phyloP scores from a whole-genome alignment of 176 grass and related monocot genomes.

The Oropetium thomaeum region DNA sequence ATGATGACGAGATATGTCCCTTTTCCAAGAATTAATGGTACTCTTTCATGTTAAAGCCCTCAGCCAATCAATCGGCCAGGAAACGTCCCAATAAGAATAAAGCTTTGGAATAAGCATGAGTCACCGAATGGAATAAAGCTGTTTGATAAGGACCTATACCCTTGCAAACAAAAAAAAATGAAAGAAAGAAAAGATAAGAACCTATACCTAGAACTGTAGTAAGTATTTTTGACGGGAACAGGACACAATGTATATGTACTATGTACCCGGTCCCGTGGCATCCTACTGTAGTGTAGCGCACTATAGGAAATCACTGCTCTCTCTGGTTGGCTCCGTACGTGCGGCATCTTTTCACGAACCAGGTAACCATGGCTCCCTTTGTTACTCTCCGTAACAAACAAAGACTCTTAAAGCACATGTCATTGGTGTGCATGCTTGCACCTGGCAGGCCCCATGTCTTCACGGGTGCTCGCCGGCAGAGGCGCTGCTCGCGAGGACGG shows the following conservation, averaged over 20 bases:
- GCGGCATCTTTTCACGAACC: background rate
- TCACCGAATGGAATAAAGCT: too few species aligned
- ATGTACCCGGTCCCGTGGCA: background rate
- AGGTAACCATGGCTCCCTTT: background rate
- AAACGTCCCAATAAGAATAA: too few species aligned
- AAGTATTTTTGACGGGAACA: background rate
- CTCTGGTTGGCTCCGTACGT: background rate
- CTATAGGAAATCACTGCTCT: background rate
- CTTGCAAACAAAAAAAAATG: too few species aligned
- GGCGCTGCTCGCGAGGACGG: background rate
- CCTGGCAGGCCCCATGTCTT: slow-evolving; percentile 25
- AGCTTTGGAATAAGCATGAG: too few species aligned
- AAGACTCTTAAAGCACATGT: background rate
- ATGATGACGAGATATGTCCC: too few species aligned
- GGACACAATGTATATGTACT: background rate
- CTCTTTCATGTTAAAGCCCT: too few species aligned
- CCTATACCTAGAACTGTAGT: background rate
- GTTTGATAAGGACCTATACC: too few species aligned
- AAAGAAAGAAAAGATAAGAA: too few species aligned
- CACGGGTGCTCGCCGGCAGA: background rate
- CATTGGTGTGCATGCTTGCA: background rate
- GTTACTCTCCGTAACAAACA: background rate
- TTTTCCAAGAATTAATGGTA: too few species aligned
- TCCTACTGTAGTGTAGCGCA: background rate
- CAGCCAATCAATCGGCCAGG: too few species aligned